A percentile compares a stretch with the other conserved stretches of the same genome.
phyloP scores from a whole-genome alignment of 305 asterid genomes.

The Coffea humblotiana region DNA sequence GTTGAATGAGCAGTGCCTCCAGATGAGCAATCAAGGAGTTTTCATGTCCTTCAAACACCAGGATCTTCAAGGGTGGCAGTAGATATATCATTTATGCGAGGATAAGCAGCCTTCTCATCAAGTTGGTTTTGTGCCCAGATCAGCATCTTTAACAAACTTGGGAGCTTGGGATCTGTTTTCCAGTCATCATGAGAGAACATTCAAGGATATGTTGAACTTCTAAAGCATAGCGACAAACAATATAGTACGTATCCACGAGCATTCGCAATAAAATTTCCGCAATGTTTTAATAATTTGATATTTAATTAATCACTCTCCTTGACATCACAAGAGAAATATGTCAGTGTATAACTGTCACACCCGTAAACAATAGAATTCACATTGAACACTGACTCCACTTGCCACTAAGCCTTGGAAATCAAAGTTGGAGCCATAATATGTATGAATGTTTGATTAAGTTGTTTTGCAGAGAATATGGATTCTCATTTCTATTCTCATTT shows the following conservation, averaged over 20 bases:
- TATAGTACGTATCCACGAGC: too few species aligned
- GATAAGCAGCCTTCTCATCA: constrained; percentile 75
- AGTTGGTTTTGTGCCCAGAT: constrained; percentile 80
- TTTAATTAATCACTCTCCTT: not conserved
- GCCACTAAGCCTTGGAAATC: not conserved
- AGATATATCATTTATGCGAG: constrained; percentile 67
- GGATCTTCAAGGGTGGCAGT: constrained; percentile 78
- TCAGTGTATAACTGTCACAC: not conserved
- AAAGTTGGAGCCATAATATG: not conserved
- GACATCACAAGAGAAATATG: not conserved
- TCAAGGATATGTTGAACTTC: not conserved
- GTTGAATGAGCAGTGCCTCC: constrained; percentile 6
- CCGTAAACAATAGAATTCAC: not conserved
- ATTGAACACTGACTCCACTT: not conserved
- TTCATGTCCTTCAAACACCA: constrained; percentile 30
- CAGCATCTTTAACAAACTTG: constrained; percentile 84
- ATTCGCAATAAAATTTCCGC: too few species aligned
- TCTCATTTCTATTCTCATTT: not conserved
- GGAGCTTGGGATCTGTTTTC: constrained; percentile 81
- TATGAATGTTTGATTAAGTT: not conserved
- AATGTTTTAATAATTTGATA: too few species aligned
- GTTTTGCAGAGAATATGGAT: not conserved
- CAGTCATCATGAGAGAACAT: not conserved
- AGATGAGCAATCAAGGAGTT: constrained; percentile 1
- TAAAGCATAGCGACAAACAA: not conserved